These are phyloP conservation scores for Vanrija humicola DNA, from an alignment of 1,284 basidiomycete species.

Conservation along the genomic window DNA sequence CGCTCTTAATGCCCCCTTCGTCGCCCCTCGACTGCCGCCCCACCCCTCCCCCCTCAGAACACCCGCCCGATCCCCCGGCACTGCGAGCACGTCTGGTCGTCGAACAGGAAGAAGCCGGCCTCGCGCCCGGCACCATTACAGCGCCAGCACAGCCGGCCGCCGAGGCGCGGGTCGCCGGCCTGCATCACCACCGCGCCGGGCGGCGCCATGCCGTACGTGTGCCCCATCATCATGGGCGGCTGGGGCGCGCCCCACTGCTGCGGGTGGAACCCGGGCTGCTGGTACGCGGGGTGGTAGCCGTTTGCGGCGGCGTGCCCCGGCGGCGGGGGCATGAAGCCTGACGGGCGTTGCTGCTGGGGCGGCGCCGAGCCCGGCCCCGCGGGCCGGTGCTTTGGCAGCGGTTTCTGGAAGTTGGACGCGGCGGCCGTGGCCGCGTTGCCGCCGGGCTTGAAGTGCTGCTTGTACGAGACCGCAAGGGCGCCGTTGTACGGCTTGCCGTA, in stretches of 20 bases:
- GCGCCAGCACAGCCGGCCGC: slow-evolving; percentile 37
- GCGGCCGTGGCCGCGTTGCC: slow-evolving; percentile 26
- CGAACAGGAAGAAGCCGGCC: slow-evolving; percentile 37
- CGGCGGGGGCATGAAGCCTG: background rate
- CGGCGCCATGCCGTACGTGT: slow-evolving; percentile 17
- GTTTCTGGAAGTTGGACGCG: slow-evolving; percentile 39
- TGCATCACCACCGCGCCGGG: slow-evolving; percentile 33
- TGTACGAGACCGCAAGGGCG: slow-evolving; percentile 36
- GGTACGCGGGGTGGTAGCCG: background rate
- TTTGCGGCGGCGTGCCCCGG: slow-evolving; percentile 1
- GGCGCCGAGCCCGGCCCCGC: background rate
- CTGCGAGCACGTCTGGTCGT: slow-evolving; percentile 32
- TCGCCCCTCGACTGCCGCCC: background rate
- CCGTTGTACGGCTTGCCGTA: slow-evolving; percentile 44
- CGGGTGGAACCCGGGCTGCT: slow-evolving; percentile 2
- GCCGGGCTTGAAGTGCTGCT: slow-evolving; percentile 21
- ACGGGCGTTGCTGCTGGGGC: background rate
- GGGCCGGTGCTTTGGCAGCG: slow-evolving; percentile 26
- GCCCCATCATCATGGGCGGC: slow-evolving; percentile 7
- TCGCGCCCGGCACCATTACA: slow-evolving; percentile 40
- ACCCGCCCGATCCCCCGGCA: slow-evolving; percentile 41
- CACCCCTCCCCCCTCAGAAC: slow-evolving; percentile 11
- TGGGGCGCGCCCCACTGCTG: slow-evolving; percentile 10
- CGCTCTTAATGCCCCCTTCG: too few species aligned
- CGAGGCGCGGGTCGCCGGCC: slow-evolving; percentile 45